A percentile compares a stretch with the other conserved stretches of the same genome.
Evolutionary conservation across 768 basidiomycete genomes (phyloP).

Genomic region (Mycena pura): DNA sequence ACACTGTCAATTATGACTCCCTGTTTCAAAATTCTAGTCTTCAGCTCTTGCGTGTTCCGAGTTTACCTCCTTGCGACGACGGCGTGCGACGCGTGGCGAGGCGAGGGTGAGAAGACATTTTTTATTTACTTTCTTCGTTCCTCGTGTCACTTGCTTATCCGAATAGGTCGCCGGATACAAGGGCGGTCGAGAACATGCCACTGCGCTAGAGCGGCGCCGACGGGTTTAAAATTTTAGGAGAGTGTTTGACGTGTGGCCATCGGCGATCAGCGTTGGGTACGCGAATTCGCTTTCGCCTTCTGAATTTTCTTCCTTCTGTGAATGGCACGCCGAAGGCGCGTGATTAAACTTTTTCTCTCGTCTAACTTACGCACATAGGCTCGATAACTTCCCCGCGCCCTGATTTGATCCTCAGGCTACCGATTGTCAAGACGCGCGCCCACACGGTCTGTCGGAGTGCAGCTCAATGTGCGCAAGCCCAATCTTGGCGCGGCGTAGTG

Average conservation of each 20-base stretch:
- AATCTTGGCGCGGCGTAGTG: too few species aligned
- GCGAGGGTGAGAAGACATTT: slow-evolving; percentile 11
- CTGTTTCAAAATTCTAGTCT: too few species aligned
- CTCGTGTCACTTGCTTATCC: slow-evolving; percentile 16
- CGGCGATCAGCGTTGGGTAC: slow-evolving; percentile 2
- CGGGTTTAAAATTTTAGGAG: slow-evolving; percentile 14
- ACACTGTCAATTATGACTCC: not conserved
- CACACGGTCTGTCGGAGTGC: too few species aligned
- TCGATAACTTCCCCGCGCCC: slow-evolving; percentile 2
- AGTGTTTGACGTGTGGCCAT: slow-evolving; percentile 5
- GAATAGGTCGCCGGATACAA: slow-evolving; percentile 12
- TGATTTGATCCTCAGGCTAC: slow-evolving; percentile 18
- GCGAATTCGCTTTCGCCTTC: not conserved
- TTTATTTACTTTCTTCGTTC: not conserved
- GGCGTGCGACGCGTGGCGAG: too few species aligned
- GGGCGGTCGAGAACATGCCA: slow-evolving; percentile 15
- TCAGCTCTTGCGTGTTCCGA: too few species aligned
- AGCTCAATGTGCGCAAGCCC: too few species aligned
- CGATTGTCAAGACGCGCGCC: not conserved
- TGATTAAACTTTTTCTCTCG: slow-evolving; percentile 6
- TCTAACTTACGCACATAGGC: slow-evolving; percentile 7
- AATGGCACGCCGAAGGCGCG: slow-evolving; percentile 1
- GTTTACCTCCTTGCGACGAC: too few species aligned
- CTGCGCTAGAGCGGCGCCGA: slow-evolving; percentile 7
- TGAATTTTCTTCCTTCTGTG: slow-evolving; percentile 2